Percentiles rank a stretch among this genome's conserved stretches.
phyloP scores from a whole-genome alignment of 225 moss, liverwort and hornwort species.

The Straminergon stramineum region DNA sequence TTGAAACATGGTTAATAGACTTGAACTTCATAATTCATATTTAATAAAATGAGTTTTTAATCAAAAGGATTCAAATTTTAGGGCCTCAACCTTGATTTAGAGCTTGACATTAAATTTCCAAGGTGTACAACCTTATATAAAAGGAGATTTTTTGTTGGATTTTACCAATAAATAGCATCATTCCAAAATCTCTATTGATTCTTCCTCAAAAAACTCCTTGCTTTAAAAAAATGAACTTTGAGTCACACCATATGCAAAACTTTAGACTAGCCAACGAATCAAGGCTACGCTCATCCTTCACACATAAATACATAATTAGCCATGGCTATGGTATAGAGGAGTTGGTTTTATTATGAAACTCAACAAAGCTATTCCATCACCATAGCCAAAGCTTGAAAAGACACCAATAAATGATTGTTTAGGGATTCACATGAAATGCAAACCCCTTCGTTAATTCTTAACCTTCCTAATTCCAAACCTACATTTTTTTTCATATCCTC shows the following conservation, averaged over 20 bases:
- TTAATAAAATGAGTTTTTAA: no score
- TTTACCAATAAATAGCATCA: background rate
- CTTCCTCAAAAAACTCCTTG: background rate
- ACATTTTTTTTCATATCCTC: no score
- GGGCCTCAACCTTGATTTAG: background rate
- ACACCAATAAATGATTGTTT: background rate
- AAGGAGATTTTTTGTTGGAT: background rate
- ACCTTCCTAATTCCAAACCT: background rate
- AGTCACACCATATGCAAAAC: background rate
- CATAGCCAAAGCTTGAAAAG: constrained; percentile 5
- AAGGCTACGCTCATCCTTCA: background rate
- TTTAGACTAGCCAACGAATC: background rate
- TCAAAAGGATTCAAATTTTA: background rate
- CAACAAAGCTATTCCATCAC: background rate
- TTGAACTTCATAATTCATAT: background rate
- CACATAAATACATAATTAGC: background rate
- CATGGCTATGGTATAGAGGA: background rate
- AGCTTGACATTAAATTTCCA: background rate
- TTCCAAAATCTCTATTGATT: background rate
- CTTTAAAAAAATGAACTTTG: background rate
- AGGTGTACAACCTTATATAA: background rate
- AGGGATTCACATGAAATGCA: background rate
- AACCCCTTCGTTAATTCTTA: background rate
- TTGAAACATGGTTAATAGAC: background rate
- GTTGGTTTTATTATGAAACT: background rate